Conservation (phyloP, 192 early-diverging fungal species). For the Backusella psychrophila region DNA sequence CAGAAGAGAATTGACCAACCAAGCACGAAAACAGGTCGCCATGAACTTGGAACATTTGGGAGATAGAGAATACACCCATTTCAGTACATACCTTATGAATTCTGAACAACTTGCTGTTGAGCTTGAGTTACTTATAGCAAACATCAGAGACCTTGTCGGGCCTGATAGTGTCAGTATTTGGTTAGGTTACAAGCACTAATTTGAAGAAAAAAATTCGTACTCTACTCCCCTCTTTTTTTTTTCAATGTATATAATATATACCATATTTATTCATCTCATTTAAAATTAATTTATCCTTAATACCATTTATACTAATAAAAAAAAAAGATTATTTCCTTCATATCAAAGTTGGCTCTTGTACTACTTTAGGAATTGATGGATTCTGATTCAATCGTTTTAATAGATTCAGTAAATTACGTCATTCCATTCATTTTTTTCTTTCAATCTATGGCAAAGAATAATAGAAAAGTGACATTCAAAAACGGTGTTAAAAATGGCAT, state of each 20-base stretch:
- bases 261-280: background rate
- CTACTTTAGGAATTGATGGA: background rate
- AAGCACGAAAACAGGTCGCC: constrained; percentile 14
- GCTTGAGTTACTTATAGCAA: constrained; percentile 24
- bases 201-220: background rate
- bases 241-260: background rate
- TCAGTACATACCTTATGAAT: constrained; percentile 39
- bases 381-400: too few relatives aligned
- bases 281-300: background rate
- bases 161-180: constrained; percentile 31
- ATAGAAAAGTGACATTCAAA: too few relatives aligned
- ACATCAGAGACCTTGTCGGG: constrained; percentile 33
- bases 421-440: too few relatives aligned
- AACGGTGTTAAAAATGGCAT: background rate
- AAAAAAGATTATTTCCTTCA: background rate
- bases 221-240: background rate
- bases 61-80: constrained; percentile 32
- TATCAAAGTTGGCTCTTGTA: background rate
- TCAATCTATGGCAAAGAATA: too few relatives aligned
- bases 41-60: constrained; percentile 15
- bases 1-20: constrained; percentile 16
- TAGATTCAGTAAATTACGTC: too few relatives aligned
- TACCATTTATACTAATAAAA: background rate
- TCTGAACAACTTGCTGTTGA: constrained; percentile 39
- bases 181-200: constrained; percentile 20